Base-by-base conservation (phyloP, 1,139 yeast species). In the Taphrina sp. region DNA sequence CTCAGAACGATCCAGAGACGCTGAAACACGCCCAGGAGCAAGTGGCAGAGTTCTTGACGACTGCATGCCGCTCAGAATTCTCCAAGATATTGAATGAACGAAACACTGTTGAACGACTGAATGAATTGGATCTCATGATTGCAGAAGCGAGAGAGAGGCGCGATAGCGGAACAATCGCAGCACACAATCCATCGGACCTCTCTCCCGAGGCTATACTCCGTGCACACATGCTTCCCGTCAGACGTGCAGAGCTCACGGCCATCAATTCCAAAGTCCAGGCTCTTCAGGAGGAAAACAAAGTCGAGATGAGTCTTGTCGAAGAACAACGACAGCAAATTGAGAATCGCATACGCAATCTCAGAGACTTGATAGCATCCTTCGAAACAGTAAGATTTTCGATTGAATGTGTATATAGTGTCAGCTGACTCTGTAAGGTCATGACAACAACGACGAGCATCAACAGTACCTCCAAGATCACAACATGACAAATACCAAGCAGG, bases 221-320 rank as follows among this genome's bases (percentile, higher is more conserved):
- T 24, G 56, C 56, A 3, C 56, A 52, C 37, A 20, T 52, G 35
- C 8, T 52, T 14, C 56, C 56, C 24, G 28, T 34, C 37, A 52
- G 42, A 31, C 37, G 38, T 14, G 35, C 28, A 12, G 56, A 52
- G 34, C 37, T 52, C 23, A 39, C 22, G 29, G 17, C 17, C 17
- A 10, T 52, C 26, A 35, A 19, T 14, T 24, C 22, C 16, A 26
- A 20, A n/a, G 14, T 52, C 12, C 24, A 23, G 1, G 29, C 14
- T 10, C 14, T 52, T 31, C 56, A 52, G 19, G 41, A 35, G 16
- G 42, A 35, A 19, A 52, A 52, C 35, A 42, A 38, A 12, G 17
- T 5, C 14, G 26, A 19, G 7, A 16, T 49, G 34, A 26, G 16
- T 3, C n/a, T 19, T 10, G 7, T 49, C 34, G 46, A 49, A 17